These are phyloP conservation scores for Prunus mongolica DNA, from an alignment of 306 rosid species.

Conservation along the genomic window DNA sequence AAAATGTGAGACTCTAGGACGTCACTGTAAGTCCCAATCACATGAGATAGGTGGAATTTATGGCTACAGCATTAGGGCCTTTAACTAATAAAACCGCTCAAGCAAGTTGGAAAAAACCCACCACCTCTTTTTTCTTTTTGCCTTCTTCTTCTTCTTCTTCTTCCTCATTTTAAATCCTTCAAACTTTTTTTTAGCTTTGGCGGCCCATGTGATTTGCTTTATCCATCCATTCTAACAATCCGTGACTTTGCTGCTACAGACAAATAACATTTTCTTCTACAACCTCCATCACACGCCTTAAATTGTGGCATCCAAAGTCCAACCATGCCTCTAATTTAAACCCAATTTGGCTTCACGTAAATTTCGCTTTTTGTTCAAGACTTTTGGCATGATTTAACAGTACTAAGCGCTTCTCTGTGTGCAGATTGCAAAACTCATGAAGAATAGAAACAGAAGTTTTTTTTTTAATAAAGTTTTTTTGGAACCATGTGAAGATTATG, in stretches of 20 bases:
- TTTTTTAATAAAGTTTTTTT: no score
- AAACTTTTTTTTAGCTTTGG: background rate
- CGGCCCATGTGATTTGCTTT: conserved; percentile 46
- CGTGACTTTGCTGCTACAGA: conserved; percentile 49
- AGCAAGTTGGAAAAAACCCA: conserved; percentile 12
- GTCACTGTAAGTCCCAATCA: conserved; percentile 17
- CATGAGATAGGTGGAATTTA: conserved; percentile 35
- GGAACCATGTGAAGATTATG: conserved; percentile 8
- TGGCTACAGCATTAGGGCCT: conserved; percentile 14
- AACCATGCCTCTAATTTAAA: background rate
- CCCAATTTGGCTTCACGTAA: conserved; percentile 22
- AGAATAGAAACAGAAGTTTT: background rate
- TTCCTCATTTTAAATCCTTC: conserved; percentile 3
- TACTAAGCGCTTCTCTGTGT: background rate
- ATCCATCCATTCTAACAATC: conserved; percentile 9
- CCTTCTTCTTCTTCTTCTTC: background rate
- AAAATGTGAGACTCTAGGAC: conserved; percentile 32
- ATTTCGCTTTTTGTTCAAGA: conserved; percentile 21
- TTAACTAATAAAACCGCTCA: conserved; percentile 27
- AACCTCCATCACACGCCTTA: conserved; percentile 23
- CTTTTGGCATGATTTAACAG: conserved; percentile 14
- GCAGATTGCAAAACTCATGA: background rate
- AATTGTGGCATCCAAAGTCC: conserved; percentile 29
- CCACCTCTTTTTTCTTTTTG: conserved; percentile 4
- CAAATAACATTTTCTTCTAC: conserved; percentile 21